Evolutionary conservation across 148 eudicot genomes (phyloP), one percentile per base, ranked within the genome.

Genomic region (Nepenthes mirabilis): DNA sequence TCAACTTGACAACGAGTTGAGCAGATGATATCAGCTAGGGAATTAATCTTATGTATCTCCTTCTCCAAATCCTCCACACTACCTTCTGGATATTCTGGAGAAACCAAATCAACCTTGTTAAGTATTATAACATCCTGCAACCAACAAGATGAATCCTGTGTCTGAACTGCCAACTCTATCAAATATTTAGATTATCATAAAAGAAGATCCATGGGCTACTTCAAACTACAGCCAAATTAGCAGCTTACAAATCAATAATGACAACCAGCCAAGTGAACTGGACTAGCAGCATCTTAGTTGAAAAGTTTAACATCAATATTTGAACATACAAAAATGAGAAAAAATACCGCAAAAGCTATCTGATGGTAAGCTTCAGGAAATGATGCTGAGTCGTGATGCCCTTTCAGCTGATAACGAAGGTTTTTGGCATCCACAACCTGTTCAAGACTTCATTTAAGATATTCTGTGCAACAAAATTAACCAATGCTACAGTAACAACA

Each of bases 381-480:
- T 14, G 91, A 83, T 36, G 98, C 83, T 5, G 96, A 83, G 57
- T 85, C 86, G 12, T 73, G 71, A 72, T 72, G 84, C 55, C 73
- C 73, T 70, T 78, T 82, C 60, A 91, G 85, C 79, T 91, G 96
- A 73, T 83, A 77, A 12, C 77, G 84, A 56, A 91, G 98, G 65
- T 91, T 91, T 72, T 77, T 88, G 68, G 96, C 98, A 80, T 91
- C 98, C 48, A 82, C 96, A 62, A 91, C 96, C 98, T 91, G 69
- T 62, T 51, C 65, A 76, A 67, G 47, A 33, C 1, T 40, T 40
- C 6, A 40, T 3, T 40, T 40, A 40, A 40, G 45, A 40, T 40
- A 8, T 8, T 8, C 4, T 40, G 45, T 8, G 8, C 6, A 40
- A 40, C 45, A 40, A 40, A 3, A 40, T 40, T 40, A 40, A 40